A percentile compares a stretch with the other conserved stretches of the same genome.
phyloP scores from a whole-genome alignment of 805 yeast species.

The Lipomyces yamadae region DNA sequence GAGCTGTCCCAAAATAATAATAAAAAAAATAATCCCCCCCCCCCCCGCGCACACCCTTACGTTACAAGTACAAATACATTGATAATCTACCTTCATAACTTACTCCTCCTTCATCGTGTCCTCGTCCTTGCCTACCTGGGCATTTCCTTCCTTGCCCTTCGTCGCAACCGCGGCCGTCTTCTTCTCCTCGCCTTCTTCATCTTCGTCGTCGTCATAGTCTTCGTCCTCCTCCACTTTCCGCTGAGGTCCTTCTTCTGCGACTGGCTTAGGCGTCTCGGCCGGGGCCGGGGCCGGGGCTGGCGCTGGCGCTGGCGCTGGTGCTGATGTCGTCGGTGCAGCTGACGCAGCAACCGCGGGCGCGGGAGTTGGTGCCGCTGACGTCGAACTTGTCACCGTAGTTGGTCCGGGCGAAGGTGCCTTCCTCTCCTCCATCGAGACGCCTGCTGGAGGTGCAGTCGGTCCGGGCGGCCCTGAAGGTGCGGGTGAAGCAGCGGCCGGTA shows the following conservation, averaged over 20 bases:
- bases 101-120: no score
- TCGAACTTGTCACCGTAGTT: not conserved
- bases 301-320: slow-evolving; percentile 6
- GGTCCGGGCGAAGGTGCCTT: slow-evolving; percentile 1
- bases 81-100: no score
- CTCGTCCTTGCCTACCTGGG: slow-evolving; percentile 11
- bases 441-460: not conserved
- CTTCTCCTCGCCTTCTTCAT: slow-evolving; percentile 25
- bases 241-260: slow-evolving; percentile 29
- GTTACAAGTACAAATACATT: not conserved
- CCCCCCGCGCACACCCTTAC: not conserved
- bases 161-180: not conserved
- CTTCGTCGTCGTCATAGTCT: slow-evolving; percentile 36
- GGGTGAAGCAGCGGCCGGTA: slow-evolving; percentile 8
- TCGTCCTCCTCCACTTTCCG: slow-evolving; percentile 37
- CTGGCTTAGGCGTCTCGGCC: slow-evolving; percentile 12
- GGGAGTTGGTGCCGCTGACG: not conserved
- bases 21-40: no score
- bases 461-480: slow-evolving; percentile 9
- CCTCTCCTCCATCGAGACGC: not conserved
- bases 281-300: slow-evolving; percentile 17
- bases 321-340: slow-evolving; percentile 14
- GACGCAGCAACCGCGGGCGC: slow-evolving; percentile 6
- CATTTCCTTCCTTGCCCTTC: slow-evolving; percentile 14
- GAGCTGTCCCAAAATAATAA: no score